phyloP scores from a whole-genome alignment of 2,329 filamentous ascomycete genomes.

The Beauveria sp. region DNA sequence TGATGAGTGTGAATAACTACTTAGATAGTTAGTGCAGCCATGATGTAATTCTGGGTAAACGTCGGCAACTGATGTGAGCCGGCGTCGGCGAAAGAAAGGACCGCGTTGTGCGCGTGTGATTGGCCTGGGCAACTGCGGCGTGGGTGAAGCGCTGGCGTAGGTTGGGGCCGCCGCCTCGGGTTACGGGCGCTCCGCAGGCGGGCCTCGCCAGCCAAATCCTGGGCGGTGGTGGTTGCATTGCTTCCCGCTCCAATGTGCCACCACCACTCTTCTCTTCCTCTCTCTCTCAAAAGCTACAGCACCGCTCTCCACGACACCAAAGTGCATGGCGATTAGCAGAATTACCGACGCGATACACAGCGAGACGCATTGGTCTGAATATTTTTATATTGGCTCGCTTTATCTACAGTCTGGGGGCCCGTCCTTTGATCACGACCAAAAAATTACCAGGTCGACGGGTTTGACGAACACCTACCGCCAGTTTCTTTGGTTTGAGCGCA shows the following conservation, averaged over 20 bases:
- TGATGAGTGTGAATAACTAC: neutral
- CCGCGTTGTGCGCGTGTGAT: slow-evolving; percentile 10
- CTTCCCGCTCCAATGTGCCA: neutral
- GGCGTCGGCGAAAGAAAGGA: slow-evolving; percentile 13
- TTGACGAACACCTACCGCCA: neutral
- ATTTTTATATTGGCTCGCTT: neutral
- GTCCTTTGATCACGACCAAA: neutral
- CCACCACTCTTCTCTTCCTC: neutral
- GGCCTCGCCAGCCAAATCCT: neutral
- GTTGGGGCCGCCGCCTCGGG: neutral
- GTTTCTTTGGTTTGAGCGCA: neutral
- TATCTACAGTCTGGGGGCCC: neutral
- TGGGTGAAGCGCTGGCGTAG: neutral
- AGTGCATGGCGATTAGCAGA: neutral
- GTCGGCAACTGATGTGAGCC: neutral
- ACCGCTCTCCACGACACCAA: neutral
- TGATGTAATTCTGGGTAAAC: slow-evolving; percentile 11
- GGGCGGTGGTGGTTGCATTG: neutral
- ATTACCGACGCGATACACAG: neutral
- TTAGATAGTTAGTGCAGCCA: neutral
- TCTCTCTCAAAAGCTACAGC: neutral
- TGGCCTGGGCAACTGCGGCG: neutral
- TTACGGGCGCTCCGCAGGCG: slow-evolving; percentile 2
- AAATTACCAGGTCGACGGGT: neutral
- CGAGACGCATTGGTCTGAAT: neutral